phyloP scores from a whole-genome alignment of 352 stramenopile genomes.

The Phytophthora aleatoria region DNA sequence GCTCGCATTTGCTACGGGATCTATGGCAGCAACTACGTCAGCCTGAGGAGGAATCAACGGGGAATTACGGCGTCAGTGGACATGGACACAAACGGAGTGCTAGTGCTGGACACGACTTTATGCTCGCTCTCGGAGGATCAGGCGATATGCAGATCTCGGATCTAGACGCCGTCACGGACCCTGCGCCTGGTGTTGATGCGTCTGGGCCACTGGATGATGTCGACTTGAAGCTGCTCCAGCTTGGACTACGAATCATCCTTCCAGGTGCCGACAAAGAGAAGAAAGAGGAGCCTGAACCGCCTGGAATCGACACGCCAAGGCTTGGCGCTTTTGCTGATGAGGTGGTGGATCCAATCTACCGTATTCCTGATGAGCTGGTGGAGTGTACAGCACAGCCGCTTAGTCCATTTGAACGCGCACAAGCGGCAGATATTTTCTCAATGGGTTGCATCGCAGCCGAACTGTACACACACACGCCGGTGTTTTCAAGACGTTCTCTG shows the following conservation, averaged over 20 bases:
- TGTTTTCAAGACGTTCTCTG: conserved; percentile 66
- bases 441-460: conserved; percentile 75
- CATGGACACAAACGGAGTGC: conserved; percentile 30
- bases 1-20: conserved; percentile 72
- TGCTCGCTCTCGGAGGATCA: conserved; percentile 21
- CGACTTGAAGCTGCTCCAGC: conserved; percentile 61
- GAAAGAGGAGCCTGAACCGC: conserved; percentile 10
- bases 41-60: conserved; percentile 52
- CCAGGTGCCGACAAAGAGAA: conserved; percentile 13
- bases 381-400: conserved; percentile 13
- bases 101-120: conserved; percentile 38
- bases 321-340: conserved; percentile 37
- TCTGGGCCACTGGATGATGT: conserved; percentile 55
- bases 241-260: conserved; percentile 53
- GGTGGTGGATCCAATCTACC: conserved; percentile 51
- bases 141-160: conserved; percentile 46
- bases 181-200: conserved; percentile 16
- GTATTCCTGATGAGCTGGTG: conserved; percentile 27
- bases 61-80: conserved; percentile 23
- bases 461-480: conserved; percentile 55
- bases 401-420: conserved; percentile 36
- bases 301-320: conserved; percentile 6
- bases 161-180: conserved; percentile 37
- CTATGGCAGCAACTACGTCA: conserved; percentile 82
- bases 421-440: conserved; percentile 60